Conservation (phyloP, 2,329 filamentous ascomycete genomes). For the Hymenoscyphus repandus region DNA sequence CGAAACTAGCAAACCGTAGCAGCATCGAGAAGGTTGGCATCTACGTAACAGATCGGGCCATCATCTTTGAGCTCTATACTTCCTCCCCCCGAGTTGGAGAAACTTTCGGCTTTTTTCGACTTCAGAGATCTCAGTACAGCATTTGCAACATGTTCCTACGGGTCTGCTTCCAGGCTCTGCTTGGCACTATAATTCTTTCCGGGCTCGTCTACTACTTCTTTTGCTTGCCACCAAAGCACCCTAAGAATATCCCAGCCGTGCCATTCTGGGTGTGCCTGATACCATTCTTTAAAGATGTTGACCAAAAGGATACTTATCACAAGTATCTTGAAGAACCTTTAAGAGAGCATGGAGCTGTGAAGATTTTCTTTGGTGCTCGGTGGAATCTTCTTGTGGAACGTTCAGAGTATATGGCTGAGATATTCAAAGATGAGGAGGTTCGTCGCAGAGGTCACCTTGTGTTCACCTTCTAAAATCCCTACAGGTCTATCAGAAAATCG, state of each 20-base stretch:
- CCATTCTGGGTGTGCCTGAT: slow-evolving; percentile 6
- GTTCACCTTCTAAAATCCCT: too few species aligned
- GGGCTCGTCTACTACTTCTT: slow-evolving; percentile 3
- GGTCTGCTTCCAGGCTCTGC: background rate
- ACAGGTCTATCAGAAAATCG: slow-evolving; percentile 1
- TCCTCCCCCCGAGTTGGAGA: background rate
- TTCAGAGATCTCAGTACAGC: background rate
- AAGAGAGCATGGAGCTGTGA: slow-evolving; percentile 1
- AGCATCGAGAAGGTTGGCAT: too few species aligned
- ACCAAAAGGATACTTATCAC: slow-evolving; percentile 3
- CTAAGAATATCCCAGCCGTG: slow-evolving; percentile 3
- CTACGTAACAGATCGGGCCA: too few species aligned
- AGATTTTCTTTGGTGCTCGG: slow-evolving; percentile 3
- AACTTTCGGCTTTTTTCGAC: background rate
- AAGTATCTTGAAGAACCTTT: slow-evolving; percentile 1
- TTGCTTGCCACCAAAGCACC: slow-evolving; percentile 4
- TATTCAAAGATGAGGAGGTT: slow-evolving; percentile 8
- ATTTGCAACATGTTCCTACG: background rate
- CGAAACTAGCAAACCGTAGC: too few species aligned
- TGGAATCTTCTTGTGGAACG: slow-evolving; percentile 5
- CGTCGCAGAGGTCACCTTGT: too few species aligned
- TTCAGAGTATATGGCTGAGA: background rate
- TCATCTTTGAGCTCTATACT: background rate
- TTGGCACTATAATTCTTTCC: background rate
- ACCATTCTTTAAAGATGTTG: slow-evolving; percentile 7